Evolutionary conservation across 2,329 filamentous ascomycete genomes (phyloP).

Genomic region (Claviceps pazoutovae): DNA sequence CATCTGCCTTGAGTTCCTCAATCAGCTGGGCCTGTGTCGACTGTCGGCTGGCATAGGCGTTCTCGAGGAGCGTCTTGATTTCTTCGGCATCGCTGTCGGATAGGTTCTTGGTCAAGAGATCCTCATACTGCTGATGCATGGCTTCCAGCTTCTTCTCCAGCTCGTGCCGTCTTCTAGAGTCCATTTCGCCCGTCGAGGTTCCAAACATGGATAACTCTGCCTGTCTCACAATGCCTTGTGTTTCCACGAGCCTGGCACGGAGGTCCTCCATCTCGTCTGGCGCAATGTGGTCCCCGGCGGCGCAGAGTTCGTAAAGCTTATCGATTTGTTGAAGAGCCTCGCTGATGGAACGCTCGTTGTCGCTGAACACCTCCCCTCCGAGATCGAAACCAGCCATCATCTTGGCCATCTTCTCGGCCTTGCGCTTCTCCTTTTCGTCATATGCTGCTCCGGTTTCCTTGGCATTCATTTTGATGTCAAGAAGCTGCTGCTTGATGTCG

Average conservation of each 20-base stretch:
- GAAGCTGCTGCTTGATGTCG: constrained; percentile 87
- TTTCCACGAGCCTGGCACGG: constrained; percentile 67
- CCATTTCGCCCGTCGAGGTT: constrained; percentile 46
- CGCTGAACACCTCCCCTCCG: constrained; percentile 81
- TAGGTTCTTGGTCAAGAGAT: constrained; percentile 66
- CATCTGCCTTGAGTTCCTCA: constrained; percentile 62
- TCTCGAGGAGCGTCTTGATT: constrained; percentile 64
- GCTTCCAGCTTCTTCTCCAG: constrained; percentile 62
- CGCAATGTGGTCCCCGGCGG: constrained; percentile 63
- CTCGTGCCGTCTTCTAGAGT: constrained; percentile 56
- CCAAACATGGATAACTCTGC: constrained; percentile 77
- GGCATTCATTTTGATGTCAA: constrained; percentile 92
- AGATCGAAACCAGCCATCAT: constrained; percentile 99
- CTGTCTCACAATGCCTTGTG: constrained; percentile 83
- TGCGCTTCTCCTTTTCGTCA: constrained; percentile 97
- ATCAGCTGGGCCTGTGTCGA: constrained; percentile 60
- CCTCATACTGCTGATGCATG: constrained; percentile 73
- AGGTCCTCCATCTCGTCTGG: constrained; percentile 70
- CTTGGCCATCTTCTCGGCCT: constrained; percentile 98
- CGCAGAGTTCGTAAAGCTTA: constrained; percentile 59
- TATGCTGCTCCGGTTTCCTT: constrained; percentile 82
- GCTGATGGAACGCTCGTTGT: constrained; percentile 76
- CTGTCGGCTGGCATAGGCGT: constrained; percentile 63
- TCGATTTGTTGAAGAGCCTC: constrained; percentile 77
- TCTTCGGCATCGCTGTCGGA: constrained; percentile 68